Evolutionary conservation across 2,329 filamentous ascomycete genomes (phyloP).

Genomic region (Boeremia lycopersici): DNA sequence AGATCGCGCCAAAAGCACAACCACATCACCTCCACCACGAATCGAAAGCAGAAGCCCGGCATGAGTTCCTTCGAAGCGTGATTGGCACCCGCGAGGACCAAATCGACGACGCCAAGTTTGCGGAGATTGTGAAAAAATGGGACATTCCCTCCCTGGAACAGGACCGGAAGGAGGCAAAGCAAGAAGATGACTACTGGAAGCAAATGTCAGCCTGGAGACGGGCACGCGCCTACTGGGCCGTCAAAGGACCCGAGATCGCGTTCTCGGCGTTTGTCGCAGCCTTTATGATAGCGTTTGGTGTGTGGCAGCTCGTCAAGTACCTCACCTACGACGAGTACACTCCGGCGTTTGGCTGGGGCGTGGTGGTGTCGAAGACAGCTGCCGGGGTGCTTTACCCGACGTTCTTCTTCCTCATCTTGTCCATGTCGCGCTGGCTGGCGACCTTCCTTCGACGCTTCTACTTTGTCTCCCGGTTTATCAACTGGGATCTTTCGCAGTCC

Average conservation of each 20-base stretch:
- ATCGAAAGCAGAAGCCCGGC: slow-evolving; percentile 50
- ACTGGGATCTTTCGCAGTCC: slow-evolving; percentile 61
- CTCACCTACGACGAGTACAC: slow-evolving; percentile 53
- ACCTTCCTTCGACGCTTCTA: slow-evolving; percentile 60
- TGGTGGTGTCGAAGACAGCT: slow-evolving; percentile 61
- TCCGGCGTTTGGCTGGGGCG: slow-evolving; percentile 61
- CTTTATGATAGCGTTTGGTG: slow-evolving; percentile 58
- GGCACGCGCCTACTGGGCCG: slow-evolving; percentile 60
- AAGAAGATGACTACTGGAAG: slow-evolving; percentile 56
- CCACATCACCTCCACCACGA: slow-evolving; percentile 54
- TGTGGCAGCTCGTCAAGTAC: slow-evolving; percentile 64
- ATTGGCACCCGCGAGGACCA: slow-evolving; percentile 52
- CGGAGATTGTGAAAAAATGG: slow-evolving; percentile 52
- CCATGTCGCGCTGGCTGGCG: slow-evolving; percentile 63
- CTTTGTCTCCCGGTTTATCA: slow-evolving; percentile 60
- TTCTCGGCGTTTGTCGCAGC: slow-evolving; percentile 57
- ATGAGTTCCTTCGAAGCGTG: slow-evolving; percentile 59
- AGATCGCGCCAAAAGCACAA: slow-evolving; percentile 56
- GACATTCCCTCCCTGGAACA: slow-evolving; percentile 57
- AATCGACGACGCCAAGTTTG: slow-evolving; percentile 57
- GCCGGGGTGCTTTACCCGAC: slow-evolving; percentile 63
- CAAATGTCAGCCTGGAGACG: slow-evolving; percentile 55
- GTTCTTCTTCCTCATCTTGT: slow-evolving; percentile 63
- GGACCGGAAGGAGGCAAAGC: slow-evolving; percentile 55
- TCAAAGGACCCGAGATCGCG: slow-evolving; percentile 59